phyloP scores from a whole-genome alignment of 1,139 yeast genomes.

The Blastobotrys proliferans region DNA sequence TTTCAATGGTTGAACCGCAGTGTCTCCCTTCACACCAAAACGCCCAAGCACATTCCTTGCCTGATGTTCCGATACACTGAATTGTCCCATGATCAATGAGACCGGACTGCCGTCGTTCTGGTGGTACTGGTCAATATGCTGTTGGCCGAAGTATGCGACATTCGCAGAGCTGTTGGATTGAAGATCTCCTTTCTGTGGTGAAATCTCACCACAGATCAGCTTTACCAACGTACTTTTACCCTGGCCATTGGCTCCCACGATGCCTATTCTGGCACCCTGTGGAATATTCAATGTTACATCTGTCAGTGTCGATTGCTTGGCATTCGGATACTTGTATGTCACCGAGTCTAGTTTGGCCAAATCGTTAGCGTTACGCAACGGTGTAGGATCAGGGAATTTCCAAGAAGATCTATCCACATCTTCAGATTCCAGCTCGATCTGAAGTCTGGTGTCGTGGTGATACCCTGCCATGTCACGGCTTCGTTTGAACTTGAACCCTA shows the following conservation, averaged over 20 bases:
- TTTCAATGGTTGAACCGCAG: conserved; percentile 6
- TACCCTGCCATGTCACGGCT: conserved; percentile 11
- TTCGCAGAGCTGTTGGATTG: conserved; percentile 4
- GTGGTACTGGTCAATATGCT: conserved; percentile 10
- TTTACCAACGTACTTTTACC: conserved; percentile 80
- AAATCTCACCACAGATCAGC: conserved; percentile 3
- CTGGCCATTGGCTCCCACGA: conserved; percentile 98
- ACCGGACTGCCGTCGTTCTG: not conserved
- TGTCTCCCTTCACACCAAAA: conserved; percentile 12
- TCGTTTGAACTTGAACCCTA: conserved; percentile 12
- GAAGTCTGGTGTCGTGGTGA: conserved; percentile 5
- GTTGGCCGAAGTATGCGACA: conserved; percentile 11
- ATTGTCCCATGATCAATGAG: not conserved
- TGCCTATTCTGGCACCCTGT: conserved; percentile 44
- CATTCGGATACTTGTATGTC: conserved; percentile 1
- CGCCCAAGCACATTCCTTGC: conserved; percentile 10
- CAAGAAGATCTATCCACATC: conserved; percentile 6
- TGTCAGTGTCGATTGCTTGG: not conserved
- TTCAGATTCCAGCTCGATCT: conserved; percentile 8
- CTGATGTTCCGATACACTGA: not conserved
- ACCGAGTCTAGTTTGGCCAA: conserved; percentile 6
- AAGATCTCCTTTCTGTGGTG: conserved; percentile 7
- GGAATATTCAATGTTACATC: conserved; percentile 8
- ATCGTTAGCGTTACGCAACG: conserved; percentile 5
- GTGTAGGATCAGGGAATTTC: conserved; percentile 7